These are phyloP conservation scores for Aspergillus ellipticus DNA, from an alignment of 495 filamentous ascomycete genomes.

Conservation along the genomic window DNA sequence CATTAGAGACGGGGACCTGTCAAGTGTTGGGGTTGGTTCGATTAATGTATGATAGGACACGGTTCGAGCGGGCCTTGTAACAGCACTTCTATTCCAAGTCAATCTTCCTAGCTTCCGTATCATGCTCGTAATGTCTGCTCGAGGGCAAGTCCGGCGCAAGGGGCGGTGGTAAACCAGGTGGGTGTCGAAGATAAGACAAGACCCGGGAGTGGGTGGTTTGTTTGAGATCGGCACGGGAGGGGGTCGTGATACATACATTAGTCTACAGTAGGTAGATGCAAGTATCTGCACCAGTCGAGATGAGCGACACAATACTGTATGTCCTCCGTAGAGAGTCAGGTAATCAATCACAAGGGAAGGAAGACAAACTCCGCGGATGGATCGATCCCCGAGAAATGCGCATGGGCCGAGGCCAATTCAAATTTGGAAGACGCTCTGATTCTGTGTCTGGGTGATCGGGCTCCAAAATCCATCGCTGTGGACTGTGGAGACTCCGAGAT, in stretches of 20 bases:
- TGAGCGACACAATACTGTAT: too few species aligned
- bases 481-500: too few species aligned
- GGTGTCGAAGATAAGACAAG: neutral
- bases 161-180: neutral
- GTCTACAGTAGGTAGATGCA: neutral
- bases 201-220: neutral
- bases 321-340: too few species aligned
- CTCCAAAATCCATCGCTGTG: too few species aligned
- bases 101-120: neutral
- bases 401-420: neutral
- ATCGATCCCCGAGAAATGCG: neutral
- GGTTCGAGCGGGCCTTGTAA: slow-evolving; percentile 49
- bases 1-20: slow-evolving; percentile 32
- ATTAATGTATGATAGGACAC: slow-evolving; percentile 49
- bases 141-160: neutral
- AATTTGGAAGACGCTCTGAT: too few species aligned
- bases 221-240: neutral
- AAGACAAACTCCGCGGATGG: neutral
- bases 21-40: slow-evolving; percentile 35
- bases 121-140: neutral
- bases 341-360: too few species aligned
- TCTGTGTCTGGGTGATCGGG: too few species aligned
- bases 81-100: slow-evolving; percentile 35
- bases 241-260: neutral
- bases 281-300: too few species aligned